These are phyloP conservation scores for Chlamydomonas sphaeroides DNA, from an alignment of 139 green algal genomes.

Conservation along the genomic window DNA sequence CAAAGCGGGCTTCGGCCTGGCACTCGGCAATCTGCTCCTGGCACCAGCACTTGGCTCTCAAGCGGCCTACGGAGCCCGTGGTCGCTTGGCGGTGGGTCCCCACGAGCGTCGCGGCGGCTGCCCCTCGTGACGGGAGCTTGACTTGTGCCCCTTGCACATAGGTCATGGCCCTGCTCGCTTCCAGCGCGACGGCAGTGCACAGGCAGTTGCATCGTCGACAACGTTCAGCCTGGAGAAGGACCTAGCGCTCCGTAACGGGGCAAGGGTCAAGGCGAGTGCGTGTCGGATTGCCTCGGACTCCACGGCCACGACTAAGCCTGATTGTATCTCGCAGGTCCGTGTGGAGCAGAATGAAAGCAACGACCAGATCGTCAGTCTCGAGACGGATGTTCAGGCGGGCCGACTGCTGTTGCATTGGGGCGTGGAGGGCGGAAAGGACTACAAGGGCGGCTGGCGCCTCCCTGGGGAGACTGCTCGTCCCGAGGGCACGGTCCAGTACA, in stretches of 20 bases:
- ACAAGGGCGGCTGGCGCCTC: slow-evolving; percentile 91
- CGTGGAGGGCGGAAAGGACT: slow-evolving; percentile 82
- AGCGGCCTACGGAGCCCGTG: too few relatives aligned
- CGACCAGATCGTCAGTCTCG: slow-evolving; percentile 49
- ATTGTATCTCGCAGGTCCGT: slow-evolving; percentile 26
- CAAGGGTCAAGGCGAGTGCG: slow-evolving; percentile 20
- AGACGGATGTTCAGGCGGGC: slow-evolving; percentile 55
- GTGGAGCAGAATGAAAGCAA: slow-evolving; percentile 33
- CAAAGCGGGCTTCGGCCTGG: too few relatives aligned
- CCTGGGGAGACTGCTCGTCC: slow-evolving; percentile 69
- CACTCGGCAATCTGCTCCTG: too few relatives aligned
- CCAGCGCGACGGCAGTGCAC: neutral
- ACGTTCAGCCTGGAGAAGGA: slow-evolving; percentile 6
- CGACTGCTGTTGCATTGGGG: slow-evolving; percentile 93
- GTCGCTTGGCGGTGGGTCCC: too few relatives aligned
- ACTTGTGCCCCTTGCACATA: neutral
- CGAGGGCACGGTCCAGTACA: slow-evolving; percentile 91
- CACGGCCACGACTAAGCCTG: too few relatives aligned
- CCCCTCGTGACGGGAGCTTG: neutral
- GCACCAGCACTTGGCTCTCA: too few relatives aligned
- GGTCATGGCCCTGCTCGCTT: neutral
- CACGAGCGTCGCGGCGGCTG: neutral
- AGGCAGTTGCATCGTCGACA: neutral
- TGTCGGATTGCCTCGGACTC: too few relatives aligned
- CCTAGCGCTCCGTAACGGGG: slow-evolving; percentile 13